Conservation (phyloP, 1,284 basidiomycete genomes). For the Moesziomyces antarcticus region DNA sequence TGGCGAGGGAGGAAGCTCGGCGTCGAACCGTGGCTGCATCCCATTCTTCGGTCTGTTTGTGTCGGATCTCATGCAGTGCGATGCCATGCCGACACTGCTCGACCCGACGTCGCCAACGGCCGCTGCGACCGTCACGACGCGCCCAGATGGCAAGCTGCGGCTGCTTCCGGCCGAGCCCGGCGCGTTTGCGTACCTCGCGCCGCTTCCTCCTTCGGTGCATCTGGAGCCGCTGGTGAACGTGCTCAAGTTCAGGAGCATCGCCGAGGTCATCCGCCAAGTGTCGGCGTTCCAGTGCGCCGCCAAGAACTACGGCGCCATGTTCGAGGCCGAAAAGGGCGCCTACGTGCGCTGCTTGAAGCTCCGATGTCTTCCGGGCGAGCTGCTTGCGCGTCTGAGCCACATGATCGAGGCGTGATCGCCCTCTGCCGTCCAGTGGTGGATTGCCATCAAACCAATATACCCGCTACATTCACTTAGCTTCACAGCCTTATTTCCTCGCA, state of each 20-base stretch:
- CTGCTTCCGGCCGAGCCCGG: slow-evolving; percentile 28
- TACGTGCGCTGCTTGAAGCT: slow-evolving; percentile 62
- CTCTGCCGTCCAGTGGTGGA: neutral
- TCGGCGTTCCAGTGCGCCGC: slow-evolving; percentile 56
- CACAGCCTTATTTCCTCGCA: no score
- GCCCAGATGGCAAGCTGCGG: slow-evolving; percentile 16
- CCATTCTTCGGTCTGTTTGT: slow-evolving; percentile 65
- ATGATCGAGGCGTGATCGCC: slow-evolving; percentile 25
- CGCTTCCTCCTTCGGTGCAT: slow-evolving; percentile 41
- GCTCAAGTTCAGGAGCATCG: slow-evolving; percentile 56
- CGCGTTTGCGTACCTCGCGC: slow-evolving; percentile 48
- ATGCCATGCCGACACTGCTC: slow-evolving; percentile 57
- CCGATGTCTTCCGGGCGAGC: slow-evolving; percentile 54
- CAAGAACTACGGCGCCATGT: slow-evolving; percentile 43
- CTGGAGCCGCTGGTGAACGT: slow-evolving; percentile 59
- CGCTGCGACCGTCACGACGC: slow-evolving; percentile 12
- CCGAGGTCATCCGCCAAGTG: slow-evolving; percentile 55
- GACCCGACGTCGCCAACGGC: slow-evolving; percentile 54
- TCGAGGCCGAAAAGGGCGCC: slow-evolving; percentile 54
- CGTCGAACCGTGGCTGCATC: slow-evolving; percentile 30
- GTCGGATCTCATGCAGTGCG: slow-evolving; percentile 57
- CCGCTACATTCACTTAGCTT: neutral
- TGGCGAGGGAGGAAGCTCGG: slow-evolving; percentile 2
- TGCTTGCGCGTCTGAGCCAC: slow-evolving; percentile 48
- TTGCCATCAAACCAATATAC: neutral